These are phyloP conservation scores for Plantago rigida DNA, from an alignment of 305 asterid species.

Conservation along the genomic window DNA sequence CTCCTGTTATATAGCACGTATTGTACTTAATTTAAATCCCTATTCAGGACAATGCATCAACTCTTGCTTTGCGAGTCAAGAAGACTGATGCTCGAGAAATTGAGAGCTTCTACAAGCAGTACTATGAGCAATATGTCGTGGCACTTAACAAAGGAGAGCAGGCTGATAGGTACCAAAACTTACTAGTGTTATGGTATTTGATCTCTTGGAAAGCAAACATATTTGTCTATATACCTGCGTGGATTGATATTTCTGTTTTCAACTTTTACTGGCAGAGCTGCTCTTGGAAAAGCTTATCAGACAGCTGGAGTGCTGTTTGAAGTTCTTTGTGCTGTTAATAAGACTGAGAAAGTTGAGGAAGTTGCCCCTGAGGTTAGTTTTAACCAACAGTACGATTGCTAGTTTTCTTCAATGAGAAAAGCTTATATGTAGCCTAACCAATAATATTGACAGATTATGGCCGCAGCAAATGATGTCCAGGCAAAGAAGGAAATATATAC, in stretches of 20 bases:
- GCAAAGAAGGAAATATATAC: slow-evolving; percentile 83
- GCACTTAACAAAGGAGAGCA: slow-evolving; percentile 91
- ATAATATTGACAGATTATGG: slow-evolving; percentile 63
- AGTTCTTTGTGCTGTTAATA: slow-evolving; percentile 96
- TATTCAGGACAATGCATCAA: slow-evolving; percentile 77
- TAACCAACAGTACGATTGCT: neutral
- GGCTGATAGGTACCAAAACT: slow-evolving; percentile 64
- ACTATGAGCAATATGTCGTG: slow-evolving; percentile 83
- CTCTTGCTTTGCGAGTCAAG: slow-evolving; percentile 75
- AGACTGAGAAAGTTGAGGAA: slow-evolving; percentile 88
- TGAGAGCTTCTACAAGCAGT: slow-evolving; percentile 93
- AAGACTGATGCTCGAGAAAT: slow-evolving; percentile 97
- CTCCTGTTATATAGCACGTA: slow-evolving; percentile 4
- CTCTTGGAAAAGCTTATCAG: slow-evolving; percentile 97
- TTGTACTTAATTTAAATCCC: slow-evolving; percentile 12
- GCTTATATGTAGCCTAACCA: slow-evolving; percentile 7
- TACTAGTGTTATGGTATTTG: slow-evolving; percentile 6
- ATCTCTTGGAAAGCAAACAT: slow-evolving; percentile 14
- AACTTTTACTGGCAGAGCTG: slow-evolving; percentile 51
- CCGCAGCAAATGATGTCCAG: slow-evolving; percentile 95
- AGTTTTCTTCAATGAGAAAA: slow-evolving; percentile 19
- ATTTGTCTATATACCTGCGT: neutral
- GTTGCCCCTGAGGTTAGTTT: slow-evolving; percentile 87
- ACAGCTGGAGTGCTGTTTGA: slow-evolving; percentile 97
- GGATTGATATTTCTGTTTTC: slow-evolving; percentile 2